Conservation (phyloP, 108 stramenopile species). For the Cyclostephanos invisitatus region DNA sequence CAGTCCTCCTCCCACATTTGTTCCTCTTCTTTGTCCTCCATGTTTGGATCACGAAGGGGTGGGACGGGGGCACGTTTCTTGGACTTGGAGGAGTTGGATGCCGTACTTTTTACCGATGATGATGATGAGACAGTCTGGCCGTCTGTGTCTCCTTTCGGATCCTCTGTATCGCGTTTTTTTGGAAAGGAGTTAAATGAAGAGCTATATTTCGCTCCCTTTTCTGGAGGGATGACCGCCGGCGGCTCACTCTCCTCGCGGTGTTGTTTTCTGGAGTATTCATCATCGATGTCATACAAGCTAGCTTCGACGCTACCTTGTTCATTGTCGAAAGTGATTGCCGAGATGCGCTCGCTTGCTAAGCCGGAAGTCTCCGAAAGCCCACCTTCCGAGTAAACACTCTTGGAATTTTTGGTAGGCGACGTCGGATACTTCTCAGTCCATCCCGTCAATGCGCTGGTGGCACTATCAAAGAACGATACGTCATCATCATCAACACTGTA, state of each 20-base stretch:
- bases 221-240: constrained; percentile 2
- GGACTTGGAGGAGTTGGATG: constrained; percentile 39
- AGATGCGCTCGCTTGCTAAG: constrained; percentile 13
- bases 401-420: constrained; percentile 8
- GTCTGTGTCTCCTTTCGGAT: not conserved
- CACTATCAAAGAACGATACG: constrained; percentile 29
- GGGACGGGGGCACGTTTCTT: constrained; percentile 46
- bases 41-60: constrained; percentile 35
- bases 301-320: constrained; percentile 22
- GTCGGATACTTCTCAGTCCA: constrained; percentile 18
- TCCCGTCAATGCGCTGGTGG: constrained; percentile 32
- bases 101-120: constrained; percentile 10
- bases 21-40: constrained; percentile 46
- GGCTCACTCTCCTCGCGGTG: not conserved
- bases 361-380: not conserved
- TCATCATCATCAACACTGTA: constrained; percentile 27
- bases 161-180: not conserved
- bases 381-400: constrained; percentile 5
- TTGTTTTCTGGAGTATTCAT: constrained; percentile 7
- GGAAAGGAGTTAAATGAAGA: constrained; percentile 4
- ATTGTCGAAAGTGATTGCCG: constrained; percentile 17
- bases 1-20: constrained; percentile 49
- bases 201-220: constrained; percentile 18
- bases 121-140: constrained; percentile 6
- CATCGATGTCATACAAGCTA: constrained; percentile 1